These are phyloP conservation scores for Neurospora sp. DNA, from an alignment of 495 filamentous ascomycete species.

Conservation along the genomic window DNA sequence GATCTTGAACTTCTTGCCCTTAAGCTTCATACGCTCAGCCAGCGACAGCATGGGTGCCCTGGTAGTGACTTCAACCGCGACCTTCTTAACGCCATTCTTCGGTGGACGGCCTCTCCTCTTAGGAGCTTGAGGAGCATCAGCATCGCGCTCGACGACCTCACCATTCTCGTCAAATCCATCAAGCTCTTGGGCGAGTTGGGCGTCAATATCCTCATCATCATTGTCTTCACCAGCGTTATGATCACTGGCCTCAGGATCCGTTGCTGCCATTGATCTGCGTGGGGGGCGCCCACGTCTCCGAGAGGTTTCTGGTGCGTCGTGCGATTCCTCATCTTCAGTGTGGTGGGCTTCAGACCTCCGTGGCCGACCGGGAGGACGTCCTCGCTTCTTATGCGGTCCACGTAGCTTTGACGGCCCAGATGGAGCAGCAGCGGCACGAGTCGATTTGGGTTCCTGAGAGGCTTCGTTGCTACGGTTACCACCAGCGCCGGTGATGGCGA, in stretches of 20 bases:
- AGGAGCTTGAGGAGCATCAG: background rate
- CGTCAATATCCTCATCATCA: constrained; percentile 11
- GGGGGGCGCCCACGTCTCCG: constrained; percentile 16
- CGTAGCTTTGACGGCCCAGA: background rate
- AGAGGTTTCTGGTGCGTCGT: background rate
- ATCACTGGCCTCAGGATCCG: background rate
- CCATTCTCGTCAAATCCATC: constrained; percentile 21
- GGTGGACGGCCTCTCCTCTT: constrained; percentile 20
- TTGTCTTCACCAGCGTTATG: constrained; percentile 1
- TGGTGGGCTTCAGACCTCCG: constrained; percentile 8
- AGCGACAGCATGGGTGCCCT: constrained; percentile 28
- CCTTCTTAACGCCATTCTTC: background rate
- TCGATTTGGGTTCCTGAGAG: background rate
- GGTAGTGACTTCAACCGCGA: constrained; percentile 4
- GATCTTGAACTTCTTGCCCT: constrained; percentile 37
- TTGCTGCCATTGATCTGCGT: constrained; percentile 1
- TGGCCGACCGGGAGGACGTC: constrained; percentile 16
- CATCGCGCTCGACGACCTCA: constrained; percentile 8
- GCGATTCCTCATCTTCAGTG: background rate
- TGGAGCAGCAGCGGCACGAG: background rate
- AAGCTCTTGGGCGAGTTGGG: constrained; percentile 14
- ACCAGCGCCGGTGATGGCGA: constrained; percentile 3
- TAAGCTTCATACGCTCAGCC: constrained; percentile 34
- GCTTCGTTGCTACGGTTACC: background rate
- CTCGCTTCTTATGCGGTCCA: constrained; percentile 12